Evolutionary conservation across 441 rosid genomes (phyloP).

Genomic region (Macaranga tanarius): DNA sequence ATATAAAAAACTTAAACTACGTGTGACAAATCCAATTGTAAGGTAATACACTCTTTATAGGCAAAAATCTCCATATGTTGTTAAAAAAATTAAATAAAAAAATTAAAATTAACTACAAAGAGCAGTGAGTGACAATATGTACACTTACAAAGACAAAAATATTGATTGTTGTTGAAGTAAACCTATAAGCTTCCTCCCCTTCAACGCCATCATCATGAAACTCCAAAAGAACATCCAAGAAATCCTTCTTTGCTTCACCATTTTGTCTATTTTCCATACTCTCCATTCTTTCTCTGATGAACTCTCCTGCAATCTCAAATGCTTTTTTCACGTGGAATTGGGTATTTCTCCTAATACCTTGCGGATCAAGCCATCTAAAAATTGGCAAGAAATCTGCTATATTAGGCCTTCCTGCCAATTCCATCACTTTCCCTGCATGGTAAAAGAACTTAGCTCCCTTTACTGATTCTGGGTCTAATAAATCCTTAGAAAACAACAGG

Average conservation of each 20-base stretch:
- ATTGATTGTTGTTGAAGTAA: conserved; percentile 22
- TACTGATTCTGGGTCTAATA: conserved; percentile 58
- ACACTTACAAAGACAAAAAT: conserved; percentile 24
- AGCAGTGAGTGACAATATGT: not conserved
- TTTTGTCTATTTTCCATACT: conserved; percentile 18
- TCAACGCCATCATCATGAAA: conserved; percentile 37
- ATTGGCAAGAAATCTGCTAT: conserved; percentile 66
- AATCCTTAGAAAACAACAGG: conserved; percentile 65
- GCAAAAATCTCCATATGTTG: not conserved
- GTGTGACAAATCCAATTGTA: too few species aligned
- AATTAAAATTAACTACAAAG: not conserved
- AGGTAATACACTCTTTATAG: too few species aligned
- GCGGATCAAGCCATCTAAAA: conserved; percentile 66
- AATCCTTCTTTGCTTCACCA: conserved; percentile 22
- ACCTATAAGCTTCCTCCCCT: conserved; percentile 37
- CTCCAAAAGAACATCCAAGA: conserved; percentile 31
- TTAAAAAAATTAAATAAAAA: not conserved
- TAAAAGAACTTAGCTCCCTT: conserved; percentile 55
- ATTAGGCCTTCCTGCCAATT: conserved; percentile 74
- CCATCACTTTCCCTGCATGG: conserved; percentile 74
- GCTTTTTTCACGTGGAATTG: conserved; percentile 54
- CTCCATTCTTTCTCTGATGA: conserved; percentile 57
- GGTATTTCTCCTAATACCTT: conserved; percentile 57
- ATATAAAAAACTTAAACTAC: too few species aligned
- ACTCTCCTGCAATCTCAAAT: conserved; percentile 54